Conservation (phyloP, 176 grass and related monocot species). For the Cenchrus americanus region DNA sequence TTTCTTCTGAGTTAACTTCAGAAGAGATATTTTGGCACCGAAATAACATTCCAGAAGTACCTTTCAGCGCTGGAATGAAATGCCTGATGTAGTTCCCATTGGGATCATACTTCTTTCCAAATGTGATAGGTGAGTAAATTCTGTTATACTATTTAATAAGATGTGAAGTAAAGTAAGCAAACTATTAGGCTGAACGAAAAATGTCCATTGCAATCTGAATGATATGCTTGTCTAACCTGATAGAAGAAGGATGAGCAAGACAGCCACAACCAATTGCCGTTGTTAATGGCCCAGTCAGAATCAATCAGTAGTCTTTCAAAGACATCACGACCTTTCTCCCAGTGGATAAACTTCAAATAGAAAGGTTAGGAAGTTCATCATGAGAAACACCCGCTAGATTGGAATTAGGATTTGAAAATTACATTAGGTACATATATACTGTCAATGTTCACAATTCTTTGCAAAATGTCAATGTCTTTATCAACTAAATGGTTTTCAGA, state of each 20-base stretch:
- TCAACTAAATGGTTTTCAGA: neutral
- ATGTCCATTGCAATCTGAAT: conserved; percentile 1
- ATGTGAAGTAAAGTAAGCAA: conserved; percentile 15
- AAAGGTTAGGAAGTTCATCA: too few relatives aligned
- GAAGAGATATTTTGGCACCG: too few relatives aligned
- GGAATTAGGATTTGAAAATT: neutral
- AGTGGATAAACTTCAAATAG: too few relatives aligned
- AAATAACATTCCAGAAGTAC: too few relatives aligned
- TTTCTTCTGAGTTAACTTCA: conserved; percentile 11
- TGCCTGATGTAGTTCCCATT: conserved; percentile 81
- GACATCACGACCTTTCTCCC: too few relatives aligned
- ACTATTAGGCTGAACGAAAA: conserved; percentile 35
- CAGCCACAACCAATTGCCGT: too few relatives aligned
- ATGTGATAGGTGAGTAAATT: conserved; percentile 90
- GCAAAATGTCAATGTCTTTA: neutral
- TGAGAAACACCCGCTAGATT: neutral
- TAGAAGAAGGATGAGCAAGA: too few relatives aligned
- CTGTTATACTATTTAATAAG: conserved; percentile 72
- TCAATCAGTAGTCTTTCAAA: too few relatives aligned
- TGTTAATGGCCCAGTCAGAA: too few relatives aligned
- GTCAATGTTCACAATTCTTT: neutral
- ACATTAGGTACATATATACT: neutral
- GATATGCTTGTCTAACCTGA: too few relatives aligned
- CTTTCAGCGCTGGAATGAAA: conserved; percentile 86
- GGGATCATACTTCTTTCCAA: conserved; percentile 94